These are phyloP conservation scores for Pythium utonaiense DNA, from an alignment of 352 stramenopile species.

Conservation along the genomic window DNA sequence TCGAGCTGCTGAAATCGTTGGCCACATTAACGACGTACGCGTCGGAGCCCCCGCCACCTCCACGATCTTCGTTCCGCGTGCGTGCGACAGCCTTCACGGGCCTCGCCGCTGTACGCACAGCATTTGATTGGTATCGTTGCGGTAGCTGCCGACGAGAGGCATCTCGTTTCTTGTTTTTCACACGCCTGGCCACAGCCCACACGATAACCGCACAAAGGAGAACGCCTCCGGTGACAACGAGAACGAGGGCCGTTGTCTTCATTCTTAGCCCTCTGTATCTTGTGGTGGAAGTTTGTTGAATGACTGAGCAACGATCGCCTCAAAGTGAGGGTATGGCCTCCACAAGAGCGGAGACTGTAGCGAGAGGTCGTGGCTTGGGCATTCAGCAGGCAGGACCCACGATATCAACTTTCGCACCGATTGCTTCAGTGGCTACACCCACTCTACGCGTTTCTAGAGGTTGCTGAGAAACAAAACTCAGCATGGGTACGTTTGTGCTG, in stretches of 20 bases:
- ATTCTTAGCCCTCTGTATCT: background rate
- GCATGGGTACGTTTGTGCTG: background rate
- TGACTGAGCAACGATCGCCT: background rate
- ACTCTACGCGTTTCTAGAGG: background rate
- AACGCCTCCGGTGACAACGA: background rate
- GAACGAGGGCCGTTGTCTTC: background rate
- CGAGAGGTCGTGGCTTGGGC: too few relatives aligned
- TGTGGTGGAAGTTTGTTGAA: background rate
- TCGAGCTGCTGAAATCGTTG: background rate
- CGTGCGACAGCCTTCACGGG: too few relatives aligned
- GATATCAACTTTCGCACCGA: background rate
- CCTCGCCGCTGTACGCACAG: too few relatives aligned
- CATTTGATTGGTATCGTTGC: too few relatives aligned
- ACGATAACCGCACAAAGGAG: background rate
- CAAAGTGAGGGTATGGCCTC: too few relatives aligned
- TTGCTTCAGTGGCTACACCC: background rate
- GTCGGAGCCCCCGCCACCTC: background rate
- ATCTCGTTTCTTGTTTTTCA: background rate
- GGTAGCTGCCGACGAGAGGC: background rate
- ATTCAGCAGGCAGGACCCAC: background rate
- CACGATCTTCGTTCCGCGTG: too few relatives aligned
- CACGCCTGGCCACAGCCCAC: background rate
- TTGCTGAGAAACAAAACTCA: background rate
- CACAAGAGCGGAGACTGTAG: too few relatives aligned
- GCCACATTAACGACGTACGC: slow-evolving; percentile 8